Conservation (phyloP, 1,284 basidiomycete genomes). For the Dichomitus squalens region DNA sequence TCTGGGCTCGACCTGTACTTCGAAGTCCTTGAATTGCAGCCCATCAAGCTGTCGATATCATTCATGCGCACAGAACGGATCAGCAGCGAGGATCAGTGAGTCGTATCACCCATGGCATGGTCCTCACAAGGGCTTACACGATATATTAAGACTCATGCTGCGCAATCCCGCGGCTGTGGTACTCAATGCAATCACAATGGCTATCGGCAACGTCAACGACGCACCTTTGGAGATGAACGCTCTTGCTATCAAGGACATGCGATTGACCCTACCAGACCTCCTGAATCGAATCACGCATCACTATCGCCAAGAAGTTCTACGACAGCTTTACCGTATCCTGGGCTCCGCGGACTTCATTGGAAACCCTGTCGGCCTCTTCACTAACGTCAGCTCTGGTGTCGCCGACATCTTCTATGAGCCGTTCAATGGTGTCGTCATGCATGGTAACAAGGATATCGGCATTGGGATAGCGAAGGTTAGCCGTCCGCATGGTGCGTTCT, state of each 20-base stretch:
- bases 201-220: slow-evolving; percentile 96
- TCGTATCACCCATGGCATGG: slow-evolving; percentile 11
- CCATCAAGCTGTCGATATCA: slow-evolving; percentile 89
- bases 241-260: slow-evolving; percentile 93
- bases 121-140: background rate
- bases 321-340: slow-evolving; percentile 94
- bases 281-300: slow-evolving; percentile 88
- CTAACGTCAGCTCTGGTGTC: slow-evolving; percentile 98
- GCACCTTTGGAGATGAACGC: slow-evolving; percentile 97
- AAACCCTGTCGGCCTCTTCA: slow-evolving; percentile 95
- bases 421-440: slow-evolving; percentile 96
- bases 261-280: slow-evolving; percentile 84
- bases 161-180: slow-evolving; percentile 94
- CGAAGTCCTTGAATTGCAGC: slow-evolving; percentile 96
- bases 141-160: slow-evolving; percentile 63
- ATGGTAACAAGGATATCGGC: slow-evolving; percentile 94
- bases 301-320: slow-evolving; percentile 92
- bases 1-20: slow-evolving; percentile 89
- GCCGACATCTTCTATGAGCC: slow-evolving; percentile 99
- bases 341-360: slow-evolving; percentile 96
- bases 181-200: slow-evolving; percentile 95
- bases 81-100: slow-evolving; percentile 91
- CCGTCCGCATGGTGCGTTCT: background rate
- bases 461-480: slow-evolving; percentile 94
- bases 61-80: slow-evolving; percentile 97